Conservation (phyloP, 352 stramenopile species). For the Globisporangium radiosum region DNA sequence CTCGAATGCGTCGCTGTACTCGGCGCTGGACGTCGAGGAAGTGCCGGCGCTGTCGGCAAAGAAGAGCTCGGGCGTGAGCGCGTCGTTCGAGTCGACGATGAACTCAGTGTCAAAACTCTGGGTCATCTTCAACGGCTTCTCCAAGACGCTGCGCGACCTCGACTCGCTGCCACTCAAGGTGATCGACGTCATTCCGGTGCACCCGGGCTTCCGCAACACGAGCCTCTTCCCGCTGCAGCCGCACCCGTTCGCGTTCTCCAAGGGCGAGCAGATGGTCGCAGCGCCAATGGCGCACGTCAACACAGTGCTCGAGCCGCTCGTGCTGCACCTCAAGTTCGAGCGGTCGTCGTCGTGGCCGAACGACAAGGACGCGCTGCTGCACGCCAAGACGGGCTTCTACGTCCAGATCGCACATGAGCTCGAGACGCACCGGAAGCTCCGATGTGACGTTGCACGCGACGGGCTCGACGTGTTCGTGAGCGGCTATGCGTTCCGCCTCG, state of each 20-base stretch:
- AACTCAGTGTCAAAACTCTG: conserved; percentile 70
- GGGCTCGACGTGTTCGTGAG: conserved; percentile 77
- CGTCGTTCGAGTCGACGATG: conserved; percentile 70
- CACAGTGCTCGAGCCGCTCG: conserved; percentile 68
- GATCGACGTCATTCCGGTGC: conserved; percentile 67
- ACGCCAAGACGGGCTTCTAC: conserved; percentile 88
- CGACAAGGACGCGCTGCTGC: conserved; percentile 64
- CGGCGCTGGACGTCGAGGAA: conserved; percentile 55
- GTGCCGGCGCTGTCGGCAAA: conserved; percentile 26
- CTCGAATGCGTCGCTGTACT: conserved; percentile 69
- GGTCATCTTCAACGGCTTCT: conserved; percentile 77
- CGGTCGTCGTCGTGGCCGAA: conserved; percentile 82
- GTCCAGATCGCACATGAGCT: conserved; percentile 83
- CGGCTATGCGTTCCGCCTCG: conserved; percentile 79
- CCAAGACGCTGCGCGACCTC: conserved; percentile 66
- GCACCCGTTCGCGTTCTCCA: conserved; percentile 82
- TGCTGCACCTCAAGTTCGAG: conserved; percentile 78
- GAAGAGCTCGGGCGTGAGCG: conserved; percentile 24
- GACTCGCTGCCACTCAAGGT: conserved; percentile 85
- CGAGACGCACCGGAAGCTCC: conserved; percentile 44
- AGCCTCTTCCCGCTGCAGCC: conserved; percentile 76
- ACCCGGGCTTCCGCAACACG: conserved; percentile 82
- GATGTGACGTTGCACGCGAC: conserved; percentile 68
- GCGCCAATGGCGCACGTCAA: conserved; percentile 55
- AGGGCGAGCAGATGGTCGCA: conserved; percentile 49